Conservation (phyloP, 148 eudicot species). For the Fagopyrum tataricum region DNA sequence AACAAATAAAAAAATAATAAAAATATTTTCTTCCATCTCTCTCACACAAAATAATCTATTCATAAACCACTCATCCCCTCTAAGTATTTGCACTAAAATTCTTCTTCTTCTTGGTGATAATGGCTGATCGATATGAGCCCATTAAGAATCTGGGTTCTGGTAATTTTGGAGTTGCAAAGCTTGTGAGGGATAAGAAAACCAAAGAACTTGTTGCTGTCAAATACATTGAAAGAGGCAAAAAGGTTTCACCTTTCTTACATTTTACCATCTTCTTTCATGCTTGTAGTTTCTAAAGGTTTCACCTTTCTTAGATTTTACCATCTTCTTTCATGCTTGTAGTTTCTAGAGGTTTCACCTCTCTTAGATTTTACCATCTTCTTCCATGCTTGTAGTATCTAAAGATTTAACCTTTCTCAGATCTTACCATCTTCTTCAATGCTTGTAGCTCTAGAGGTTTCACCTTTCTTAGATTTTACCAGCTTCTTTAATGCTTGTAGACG, state of each 20-base stretch:
- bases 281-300: too few species aligned
- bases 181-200: constrained; percentile 42
- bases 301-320: too few species aligned
- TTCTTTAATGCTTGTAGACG: too few species aligned
- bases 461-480: too few species aligned
- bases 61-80: background rate
- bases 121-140: constrained; percentile 43
- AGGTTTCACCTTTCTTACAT: constrained; percentile 19
- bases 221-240: constrained; percentile 50
- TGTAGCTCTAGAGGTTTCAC: too few species aligned
- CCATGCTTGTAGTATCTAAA: too few species aligned
- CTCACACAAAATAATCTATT: background rate
- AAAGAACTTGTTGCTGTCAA: constrained; percentile 48
- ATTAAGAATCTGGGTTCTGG: constrained; percentile 45
- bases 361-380: too few species aligned
- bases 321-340: too few species aligned
- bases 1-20: background rate
- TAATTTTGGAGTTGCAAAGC: constrained; percentile 58
- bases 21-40: background rate
- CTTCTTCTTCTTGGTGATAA: background rate
- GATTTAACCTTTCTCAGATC: too few species aligned
- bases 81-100: background rate
- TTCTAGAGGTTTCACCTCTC: too few species aligned
- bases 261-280: too few species aligned
- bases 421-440: too few species aligned